A percentile compares a stretch with the other conserved stretches of the same genome.
Conservation (phyloP, 768 basidiomycete species). For the Rhizopogon rudus region DNA sequence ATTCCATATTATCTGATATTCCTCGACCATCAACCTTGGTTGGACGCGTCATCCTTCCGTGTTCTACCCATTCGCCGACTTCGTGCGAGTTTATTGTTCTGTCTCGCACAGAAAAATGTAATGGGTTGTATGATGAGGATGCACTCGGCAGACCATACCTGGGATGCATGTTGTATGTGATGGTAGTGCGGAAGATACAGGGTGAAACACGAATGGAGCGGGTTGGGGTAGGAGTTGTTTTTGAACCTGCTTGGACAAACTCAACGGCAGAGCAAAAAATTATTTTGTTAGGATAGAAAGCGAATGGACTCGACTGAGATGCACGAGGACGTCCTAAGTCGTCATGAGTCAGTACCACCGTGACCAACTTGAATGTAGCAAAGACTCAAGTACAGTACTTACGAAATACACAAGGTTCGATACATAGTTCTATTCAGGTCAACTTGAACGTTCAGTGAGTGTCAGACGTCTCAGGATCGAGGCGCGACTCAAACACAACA, state of each 20-base stretch:
- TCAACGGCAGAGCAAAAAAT: too few relatives aligned
- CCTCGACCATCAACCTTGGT: not conserved
- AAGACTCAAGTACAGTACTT: too few relatives aligned
- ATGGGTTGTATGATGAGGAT: not conserved
- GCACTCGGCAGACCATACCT: not conserved
- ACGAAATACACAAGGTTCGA: too few relatives aligned
- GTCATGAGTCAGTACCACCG: too few relatives aligned
- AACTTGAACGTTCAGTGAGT: too few relatives aligned
- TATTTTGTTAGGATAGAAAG: too few relatives aligned
- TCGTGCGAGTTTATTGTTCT: slow-evolving; percentile 14
- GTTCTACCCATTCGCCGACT: slow-evolving; percentile 3
- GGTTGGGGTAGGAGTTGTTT: not conserved
- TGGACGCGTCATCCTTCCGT: slow-evolving; percentile 14
- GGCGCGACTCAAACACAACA: too few relatives aligned
- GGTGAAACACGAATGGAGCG: not conserved
- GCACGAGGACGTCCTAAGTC: too few relatives aligned
- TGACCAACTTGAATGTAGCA: too few relatives aligned
- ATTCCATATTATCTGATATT: not conserved
- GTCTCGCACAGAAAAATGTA: slow-evolving; percentile 1
- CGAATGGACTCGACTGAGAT: too few relatives aligned
- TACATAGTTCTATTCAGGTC: too few relatives aligned
- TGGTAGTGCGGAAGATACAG: not conserved
- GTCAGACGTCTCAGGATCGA: too few relatives aligned
- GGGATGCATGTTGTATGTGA: not conserved
- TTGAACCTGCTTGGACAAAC: not conserved